These are phyloP conservation scores for Neurospora sp. DNA, from an alignment of 495 filamentous ascomycete species.

Conservation along the genomic window DNA sequence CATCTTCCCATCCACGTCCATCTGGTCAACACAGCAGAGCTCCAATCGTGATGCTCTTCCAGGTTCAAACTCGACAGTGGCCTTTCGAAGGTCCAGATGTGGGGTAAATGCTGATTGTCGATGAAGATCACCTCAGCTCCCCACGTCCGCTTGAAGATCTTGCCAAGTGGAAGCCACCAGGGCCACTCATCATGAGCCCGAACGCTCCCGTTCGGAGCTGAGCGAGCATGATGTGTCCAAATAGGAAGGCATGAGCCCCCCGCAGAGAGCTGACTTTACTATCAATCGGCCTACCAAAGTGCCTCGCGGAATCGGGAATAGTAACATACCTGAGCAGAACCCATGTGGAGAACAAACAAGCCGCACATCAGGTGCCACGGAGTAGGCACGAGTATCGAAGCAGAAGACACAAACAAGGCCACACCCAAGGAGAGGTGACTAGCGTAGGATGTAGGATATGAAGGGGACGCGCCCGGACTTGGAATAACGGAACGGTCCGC, in stretches of 20 bases:
- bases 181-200: too few species aligned
- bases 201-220: too few species aligned
- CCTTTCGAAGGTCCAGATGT: background rate
- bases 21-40: background rate
- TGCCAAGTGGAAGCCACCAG: too few species aligned
- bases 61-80: background rate
- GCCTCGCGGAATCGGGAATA: too few species aligned
- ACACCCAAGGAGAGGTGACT: background rate
- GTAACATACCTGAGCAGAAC: too few species aligned
- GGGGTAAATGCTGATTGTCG: too few species aligned
- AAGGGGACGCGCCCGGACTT: background rate
- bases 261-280: too few species aligned
- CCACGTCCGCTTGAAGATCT: too few species aligned
- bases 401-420: background rate
- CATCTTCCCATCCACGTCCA: background rate
- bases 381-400: background rate
- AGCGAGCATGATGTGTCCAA: background rate
- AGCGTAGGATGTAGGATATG: background rate
- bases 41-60: background rate
- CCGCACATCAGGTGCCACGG: background rate
- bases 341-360: background rate
- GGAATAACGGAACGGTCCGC: background rate
- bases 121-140: too few species aligned
- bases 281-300: too few species aligned
- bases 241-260: background rate